Evolutionary conservation across 257 asterid genomes (phyloP), one percentile per base, ranked within the genome.

Genomic region (Osmanthus fragrans): DNA sequence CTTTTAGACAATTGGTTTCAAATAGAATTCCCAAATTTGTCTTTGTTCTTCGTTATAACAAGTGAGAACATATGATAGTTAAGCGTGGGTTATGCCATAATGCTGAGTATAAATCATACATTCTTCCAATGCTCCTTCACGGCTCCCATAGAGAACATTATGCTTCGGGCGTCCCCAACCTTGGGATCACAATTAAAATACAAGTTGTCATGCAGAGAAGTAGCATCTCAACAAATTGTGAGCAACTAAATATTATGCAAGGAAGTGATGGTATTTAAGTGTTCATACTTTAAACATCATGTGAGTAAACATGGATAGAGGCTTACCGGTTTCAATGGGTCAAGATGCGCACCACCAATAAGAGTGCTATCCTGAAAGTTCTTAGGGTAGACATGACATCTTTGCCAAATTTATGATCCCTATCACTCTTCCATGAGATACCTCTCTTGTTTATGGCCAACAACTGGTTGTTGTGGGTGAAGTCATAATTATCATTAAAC

Each of bases 361-460:
- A 90, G 73, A 29, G 88, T 6, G 42, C 92, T 92, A 75, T 54
- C 89, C 90, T 93, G 97, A 70, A 96, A 96, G 81, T 96, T 93
- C 32, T 37, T 81, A 0, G 99, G 99, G 77, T 75, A 90, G 71
- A 96, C 98, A 73, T 90, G 71, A 96, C 98, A 73, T 90, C 33
- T 13, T 81, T 84, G 64, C 99, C 98, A 86, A 92, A 96, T 82
- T 96, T 96, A 72, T 80, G 99, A 71, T 93, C 96, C 78, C 92
- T 88, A 70, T 96, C 99, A 83, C 99, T 96, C 89, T 89, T 86
- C 99, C 99, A 96, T 1, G 99, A 86, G 78, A 96, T 96, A 42
- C 73, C 97, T 7, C 76, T 88, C 82, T 88, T 86, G 89, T 87
- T 93, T 73, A 96, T 77, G 72, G 37, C 25, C 88, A 96, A 85